phyloP scores from a whole-genome alignment of 139 green algal species.

The Pleodorina starrii region DNA sequence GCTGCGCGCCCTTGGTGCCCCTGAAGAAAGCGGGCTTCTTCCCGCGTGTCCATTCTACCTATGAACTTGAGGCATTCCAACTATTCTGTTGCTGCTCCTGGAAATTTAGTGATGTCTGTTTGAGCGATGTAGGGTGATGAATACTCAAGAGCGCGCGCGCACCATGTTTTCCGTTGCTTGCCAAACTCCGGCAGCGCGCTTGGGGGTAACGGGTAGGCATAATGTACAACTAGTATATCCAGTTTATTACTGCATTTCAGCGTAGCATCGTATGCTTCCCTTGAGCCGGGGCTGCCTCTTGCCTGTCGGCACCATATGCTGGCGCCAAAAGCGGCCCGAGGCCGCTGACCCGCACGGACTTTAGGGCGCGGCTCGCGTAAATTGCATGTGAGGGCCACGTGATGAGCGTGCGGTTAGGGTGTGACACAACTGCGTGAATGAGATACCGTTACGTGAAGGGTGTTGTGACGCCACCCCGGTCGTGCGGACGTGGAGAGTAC shows the following conservation, averaged over 20 bases:
- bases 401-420: background rate
- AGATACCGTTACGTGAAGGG: too few relatives aligned
- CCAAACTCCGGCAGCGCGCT: background rate
- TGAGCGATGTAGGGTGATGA: background rate
- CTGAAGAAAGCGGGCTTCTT: background rate
- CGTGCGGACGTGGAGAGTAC: too few relatives aligned
- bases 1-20: background rate
- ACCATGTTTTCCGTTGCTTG: slow-evolving; percentile 8
- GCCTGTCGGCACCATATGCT: background rate
- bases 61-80: too few relatives aligned
- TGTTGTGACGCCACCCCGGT: too few relatives aligned
- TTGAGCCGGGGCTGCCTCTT: background rate
- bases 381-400: slow-evolving; percentile 32
- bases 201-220: background rate
- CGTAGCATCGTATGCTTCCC: background rate
- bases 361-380: background rate
- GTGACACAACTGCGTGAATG: too few relatives aligned
- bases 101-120: background rate
- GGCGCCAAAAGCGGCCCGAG: background rate
- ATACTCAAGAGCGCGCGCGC: background rate
- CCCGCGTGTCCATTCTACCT: too few relatives aligned
- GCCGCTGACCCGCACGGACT: background rate
- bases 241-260: background rate
- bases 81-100: background rate
- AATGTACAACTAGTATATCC: background rate